These are phyloP conservation scores for Candida ovalis DNA, from an alignment of 805 yeast species.

Conservation along the genomic window DNA sequence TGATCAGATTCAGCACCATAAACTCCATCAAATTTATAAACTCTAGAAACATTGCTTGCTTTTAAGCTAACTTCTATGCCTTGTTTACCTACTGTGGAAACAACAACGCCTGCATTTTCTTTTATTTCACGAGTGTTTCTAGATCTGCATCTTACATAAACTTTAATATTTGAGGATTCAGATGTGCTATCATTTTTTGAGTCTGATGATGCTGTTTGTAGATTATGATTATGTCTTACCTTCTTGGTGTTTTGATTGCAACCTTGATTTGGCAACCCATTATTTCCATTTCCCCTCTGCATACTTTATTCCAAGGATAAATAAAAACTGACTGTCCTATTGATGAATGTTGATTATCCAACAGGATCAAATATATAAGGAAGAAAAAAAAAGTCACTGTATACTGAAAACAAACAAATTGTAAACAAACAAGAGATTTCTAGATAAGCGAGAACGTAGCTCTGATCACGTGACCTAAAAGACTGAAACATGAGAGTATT, in stretches of 20 bases:
- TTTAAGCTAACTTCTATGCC: constrained; percentile 48
- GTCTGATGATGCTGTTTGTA: background rate
- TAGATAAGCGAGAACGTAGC: no score
- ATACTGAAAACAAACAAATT: no score
- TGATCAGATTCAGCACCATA: constrained; percentile 84
- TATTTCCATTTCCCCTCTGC: no score
- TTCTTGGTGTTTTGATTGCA: background rate
- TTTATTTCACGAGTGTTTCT: constrained; percentile 54
- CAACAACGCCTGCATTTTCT: constrained; percentile 58
- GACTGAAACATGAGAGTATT: no score
- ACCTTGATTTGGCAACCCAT: no score
- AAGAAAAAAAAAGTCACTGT: no score
- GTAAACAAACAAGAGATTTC: no score
- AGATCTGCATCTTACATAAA: constrained; percentile 62
- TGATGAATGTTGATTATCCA: no score
- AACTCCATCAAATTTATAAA: constrained; percentile 73
- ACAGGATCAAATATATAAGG: no score
- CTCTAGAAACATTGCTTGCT: constrained; percentile 14
- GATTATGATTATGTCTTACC: background rate
- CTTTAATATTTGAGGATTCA: constrained; percentile 48
- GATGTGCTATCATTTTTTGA: background rate
- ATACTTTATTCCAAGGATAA: no score
- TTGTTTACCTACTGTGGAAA: constrained; percentile 44
- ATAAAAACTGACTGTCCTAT: no score
- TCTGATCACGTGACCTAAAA: no score